Evolutionary conservation across 2,329 filamentous ascomycete species (phyloP).

Genomic region (Cladophialophora yegresii): DNA sequence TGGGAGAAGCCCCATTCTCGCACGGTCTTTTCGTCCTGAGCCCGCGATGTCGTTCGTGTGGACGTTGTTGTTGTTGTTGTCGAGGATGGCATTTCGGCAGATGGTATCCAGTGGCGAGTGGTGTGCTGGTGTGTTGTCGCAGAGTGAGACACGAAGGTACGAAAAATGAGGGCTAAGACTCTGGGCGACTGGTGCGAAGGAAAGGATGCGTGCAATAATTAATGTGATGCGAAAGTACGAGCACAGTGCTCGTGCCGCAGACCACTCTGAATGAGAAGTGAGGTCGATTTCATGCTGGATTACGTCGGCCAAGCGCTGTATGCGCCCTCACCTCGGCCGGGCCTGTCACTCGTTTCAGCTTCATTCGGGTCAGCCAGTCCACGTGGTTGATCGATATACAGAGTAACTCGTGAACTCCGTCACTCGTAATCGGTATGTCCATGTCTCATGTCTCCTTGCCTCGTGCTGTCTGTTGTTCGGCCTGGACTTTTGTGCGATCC

Average conservation of each 20-base stretch:
- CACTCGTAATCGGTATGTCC: background rate
- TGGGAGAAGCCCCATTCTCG: slow-evolving; percentile 60
- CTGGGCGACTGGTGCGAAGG: background rate
- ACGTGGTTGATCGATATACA: background rate
- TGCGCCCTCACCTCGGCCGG: background rate
- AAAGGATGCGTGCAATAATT: background rate
- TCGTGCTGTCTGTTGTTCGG: background rate
- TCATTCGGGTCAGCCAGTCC: background rate
- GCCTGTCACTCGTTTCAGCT: background rate
- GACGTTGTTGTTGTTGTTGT: slow-evolving; percentile 20
- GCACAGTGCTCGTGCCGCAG: background rate
- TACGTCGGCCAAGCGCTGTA: slow-evolving; percentile 13
- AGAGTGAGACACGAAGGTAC: background rate
- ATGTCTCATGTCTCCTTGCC: slow-evolving; percentile 14
- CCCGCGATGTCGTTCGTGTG: slow-evolving; percentile 30
- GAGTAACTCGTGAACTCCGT: background rate
- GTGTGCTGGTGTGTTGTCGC: background rate
- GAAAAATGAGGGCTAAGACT: background rate
- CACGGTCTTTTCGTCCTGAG: slow-evolving; percentile 58
- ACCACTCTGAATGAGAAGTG: background rate
- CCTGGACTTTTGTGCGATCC: background rate
- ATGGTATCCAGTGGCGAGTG: background rate
- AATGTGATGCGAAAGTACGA: background rate
- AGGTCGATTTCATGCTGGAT: background rate
- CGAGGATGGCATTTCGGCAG: background rate